phyloP scores from a whole-genome alignment of 805 yeast species.

The Candida dajiaensis region DNA sequence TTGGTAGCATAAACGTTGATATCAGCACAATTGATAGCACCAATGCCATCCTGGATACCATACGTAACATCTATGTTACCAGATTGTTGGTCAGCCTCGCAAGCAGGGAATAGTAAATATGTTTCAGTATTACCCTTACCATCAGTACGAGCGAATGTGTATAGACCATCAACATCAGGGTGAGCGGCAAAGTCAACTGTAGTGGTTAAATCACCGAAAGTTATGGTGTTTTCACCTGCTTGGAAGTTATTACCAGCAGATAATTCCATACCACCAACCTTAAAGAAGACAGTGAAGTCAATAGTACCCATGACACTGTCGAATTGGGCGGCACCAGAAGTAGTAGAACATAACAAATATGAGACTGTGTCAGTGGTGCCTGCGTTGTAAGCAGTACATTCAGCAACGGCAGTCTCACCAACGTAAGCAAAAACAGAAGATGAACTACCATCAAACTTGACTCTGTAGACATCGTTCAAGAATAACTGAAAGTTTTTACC shows the following conservation, averaged over 20 bases:
- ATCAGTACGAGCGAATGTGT: slow-evolving; percentile 26
- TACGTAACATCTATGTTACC: slow-evolving; percentile 23
- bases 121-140: slow-evolving; percentile 26
- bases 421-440: slow-evolving; percentile 14
- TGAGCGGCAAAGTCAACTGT: slow-evolving; percentile 23
- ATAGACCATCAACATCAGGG: slow-evolving; percentile 14
- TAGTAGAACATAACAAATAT: slow-evolving; percentile 25
- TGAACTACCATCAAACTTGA: slow-evolving; percentile 25
- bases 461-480: slow-evolving; percentile 29
- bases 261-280: slow-evolving; percentile 29
- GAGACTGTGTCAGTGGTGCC: slow-evolving; percentile 29
- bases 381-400: slow-evolving; percentile 26
- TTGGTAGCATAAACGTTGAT: slow-evolving; percentile 19
- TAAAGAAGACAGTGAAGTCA: slow-evolving; percentile 25
- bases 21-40: slow-evolving; percentile 19
- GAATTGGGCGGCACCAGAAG: slow-evolving; percentile 14
- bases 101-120: slow-evolving; percentile 28
- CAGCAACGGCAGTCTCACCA: slow-evolving; percentile 24
- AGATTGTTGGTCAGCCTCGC: slow-evolving; percentile 22
- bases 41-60: slow-evolving; percentile 9
- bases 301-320: slow-evolving; percentile 24
- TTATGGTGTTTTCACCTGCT: slow-evolving; percentile 25
- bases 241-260: slow-evolving; percentile 24
- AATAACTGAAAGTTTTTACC: slow-evolving; percentile 19
- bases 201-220: slow-evolving; percentile 23